A percentile compares a stretch with the other conserved stretches of the same genome.
phyloP scores from a whole-genome alignment of 2,329 filamentous ascomycete species.

The Nothophaeocryptopus gaeumannii region DNA sequence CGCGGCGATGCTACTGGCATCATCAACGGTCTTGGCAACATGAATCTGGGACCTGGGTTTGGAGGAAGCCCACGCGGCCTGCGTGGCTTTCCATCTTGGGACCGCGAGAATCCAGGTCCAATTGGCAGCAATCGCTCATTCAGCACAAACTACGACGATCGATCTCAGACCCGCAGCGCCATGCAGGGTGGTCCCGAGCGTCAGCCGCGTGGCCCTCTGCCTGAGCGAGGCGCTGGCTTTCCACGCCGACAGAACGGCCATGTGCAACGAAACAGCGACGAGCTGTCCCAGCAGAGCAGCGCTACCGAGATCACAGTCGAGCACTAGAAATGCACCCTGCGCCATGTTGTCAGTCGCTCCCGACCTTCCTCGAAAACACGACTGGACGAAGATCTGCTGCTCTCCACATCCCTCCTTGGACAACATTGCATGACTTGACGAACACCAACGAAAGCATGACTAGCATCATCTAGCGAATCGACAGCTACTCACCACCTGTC shows the following conservation, averaged over 20 bases:
- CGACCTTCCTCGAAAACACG: too few species aligned
- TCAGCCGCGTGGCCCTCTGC: constrained; percentile 60
- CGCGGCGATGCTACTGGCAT: constrained; percentile 43
- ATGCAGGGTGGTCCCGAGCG: constrained; percentile 51
- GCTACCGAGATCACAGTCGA: constrained; percentile 64
- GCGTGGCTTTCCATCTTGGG: constrained; percentile 61
- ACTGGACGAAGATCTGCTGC: too few species aligned
- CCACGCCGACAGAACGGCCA: constrained; percentile 60
- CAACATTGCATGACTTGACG: constrained; percentile 16
- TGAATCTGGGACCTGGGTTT: constrained; percentile 56
- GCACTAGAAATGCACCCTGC: constrained; percentile 38
- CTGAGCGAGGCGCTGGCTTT: constrained; percentile 59
- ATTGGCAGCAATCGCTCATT: constrained; percentile 65
- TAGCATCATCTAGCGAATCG: constrained; percentile 21
- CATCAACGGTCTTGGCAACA: constrained; percentile 61
- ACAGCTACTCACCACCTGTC: constrained; percentile 11
- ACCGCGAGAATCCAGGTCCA: constrained; percentile 56
- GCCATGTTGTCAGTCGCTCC: too few species aligned
- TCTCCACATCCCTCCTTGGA: background rate
- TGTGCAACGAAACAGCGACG: constrained; percentile 60
- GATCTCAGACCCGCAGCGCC: constrained; percentile 48
- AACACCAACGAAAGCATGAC: constrained; percentile 15
- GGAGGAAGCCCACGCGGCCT: constrained; percentile 57
- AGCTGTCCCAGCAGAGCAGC: constrained; percentile 57
- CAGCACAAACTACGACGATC: constrained; percentile 57